A percentile compares a stretch with the other conserved stretches of the same genome.
phyloP scores from a whole-genome alignment of 345 rosid species.

The Rhodomyrtus tomentosa region DNA sequence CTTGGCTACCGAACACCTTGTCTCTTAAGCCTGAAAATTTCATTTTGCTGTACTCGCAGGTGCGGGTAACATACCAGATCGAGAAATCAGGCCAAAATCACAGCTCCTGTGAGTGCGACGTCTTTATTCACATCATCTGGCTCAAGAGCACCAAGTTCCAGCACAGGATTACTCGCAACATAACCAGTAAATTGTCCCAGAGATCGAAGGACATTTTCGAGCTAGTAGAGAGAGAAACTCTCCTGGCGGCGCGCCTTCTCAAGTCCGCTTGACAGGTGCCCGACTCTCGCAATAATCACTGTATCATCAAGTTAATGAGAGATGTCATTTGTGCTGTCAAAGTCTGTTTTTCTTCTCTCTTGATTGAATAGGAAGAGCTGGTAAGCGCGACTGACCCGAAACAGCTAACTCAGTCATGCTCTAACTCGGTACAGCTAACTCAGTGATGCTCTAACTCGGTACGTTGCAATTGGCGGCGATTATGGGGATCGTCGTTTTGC shows the following conservation, averaged over 20 bases:
- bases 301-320: neutral
- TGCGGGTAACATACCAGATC: constrained; percentile 42
- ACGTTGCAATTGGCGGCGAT: too few species aligned
- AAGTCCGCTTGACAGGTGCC: neutral
- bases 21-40: neutral
- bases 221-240: constrained; percentile 42
- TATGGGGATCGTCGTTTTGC: neutral
- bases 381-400: neutral
- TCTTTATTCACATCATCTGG: constrained; percentile 47
- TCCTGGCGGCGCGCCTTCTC: constrained; percentile 5
- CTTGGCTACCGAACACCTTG: neutral
- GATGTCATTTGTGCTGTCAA: neutral
- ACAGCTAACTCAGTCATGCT: neutral
- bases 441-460: neutral
- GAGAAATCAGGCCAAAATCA: constrained; percentile 28
- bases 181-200: constrained; percentile 44
- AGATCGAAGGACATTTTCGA: constrained; percentile 47
- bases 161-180: constrained; percentile 52
- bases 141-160: constrained; percentile 59
- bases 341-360: neutral
- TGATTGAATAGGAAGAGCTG: neutral
- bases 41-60: constrained; percentile 16
- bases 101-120: constrained; percentile 50
- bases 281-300: neutral
- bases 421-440: neutral